Evolutionary conservation across 768 basidiomycete genomes (phyloP).

Genomic region (Termitomyces eurrhizus): DNA sequence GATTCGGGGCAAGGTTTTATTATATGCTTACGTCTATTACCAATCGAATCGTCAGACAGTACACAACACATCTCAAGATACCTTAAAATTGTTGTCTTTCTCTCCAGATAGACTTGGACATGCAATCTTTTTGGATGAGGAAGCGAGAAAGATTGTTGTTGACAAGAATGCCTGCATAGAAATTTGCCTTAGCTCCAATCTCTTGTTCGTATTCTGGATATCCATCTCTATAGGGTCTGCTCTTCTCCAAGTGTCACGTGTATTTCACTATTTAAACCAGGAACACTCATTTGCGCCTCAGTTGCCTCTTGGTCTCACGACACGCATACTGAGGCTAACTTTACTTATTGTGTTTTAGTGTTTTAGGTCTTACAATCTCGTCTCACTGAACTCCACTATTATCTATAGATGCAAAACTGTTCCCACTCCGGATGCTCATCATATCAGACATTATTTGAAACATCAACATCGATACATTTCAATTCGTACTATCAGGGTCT

Average conservation of each 20-base stretch:
- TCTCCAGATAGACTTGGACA: constrained; percentile 71
- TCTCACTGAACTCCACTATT: background rate
- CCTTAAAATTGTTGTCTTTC: constrained; percentile 54
- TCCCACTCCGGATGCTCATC: constrained; percentile 59
- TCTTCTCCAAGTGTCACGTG: too few relatives aligned
- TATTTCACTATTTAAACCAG: too few relatives aligned
- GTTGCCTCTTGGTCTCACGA: too few relatives aligned
- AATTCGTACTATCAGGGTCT: too few relatives aligned
- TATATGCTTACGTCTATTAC: background rate
- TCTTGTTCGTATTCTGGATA: constrained; percentile 46
- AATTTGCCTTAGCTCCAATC: constrained; percentile 78
- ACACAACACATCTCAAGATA: constrained; percentile 52
- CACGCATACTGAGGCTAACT: too few relatives aligned
- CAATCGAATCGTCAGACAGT: constrained; percentile 31
- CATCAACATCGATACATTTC: constrained; percentile 63
- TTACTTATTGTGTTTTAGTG: too few relatives aligned
- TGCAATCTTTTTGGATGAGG: constrained; percentile 71
- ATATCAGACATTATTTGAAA: constrained; percentile 63
- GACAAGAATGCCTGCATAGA: constrained; percentile 60
- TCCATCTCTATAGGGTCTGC: too few relatives aligned
- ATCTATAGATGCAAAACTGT: constrained; percentile 64
- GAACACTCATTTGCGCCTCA: too few relatives aligned
- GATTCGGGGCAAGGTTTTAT: background rate
- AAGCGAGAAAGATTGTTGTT: constrained; percentile 53
- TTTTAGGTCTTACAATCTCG: too few relatives aligned